These are phyloP conservation scores for Penicillium desertorum DNA, from an alignment of 495 filamentous ascomycete species.

Conservation along the genomic window DNA sequence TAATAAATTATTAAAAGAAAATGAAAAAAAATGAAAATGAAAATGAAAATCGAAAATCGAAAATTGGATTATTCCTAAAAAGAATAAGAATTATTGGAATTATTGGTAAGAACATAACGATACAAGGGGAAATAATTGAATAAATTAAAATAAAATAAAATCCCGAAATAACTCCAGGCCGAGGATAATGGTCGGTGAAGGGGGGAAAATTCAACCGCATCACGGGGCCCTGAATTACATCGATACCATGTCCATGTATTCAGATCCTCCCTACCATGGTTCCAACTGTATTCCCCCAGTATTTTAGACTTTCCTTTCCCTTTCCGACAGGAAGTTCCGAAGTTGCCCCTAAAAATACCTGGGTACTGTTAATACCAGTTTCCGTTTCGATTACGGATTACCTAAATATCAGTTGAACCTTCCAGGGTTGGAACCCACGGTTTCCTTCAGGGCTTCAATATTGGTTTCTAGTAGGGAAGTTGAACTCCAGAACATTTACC, in stretches of 20 bases:
- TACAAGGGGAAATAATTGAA: slow-evolving; percentile 30
- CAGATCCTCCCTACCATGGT: slow-evolving; percentile 1
- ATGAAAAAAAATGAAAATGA: slow-evolving; percentile 10
- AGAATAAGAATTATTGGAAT: slow-evolving; percentile 13
- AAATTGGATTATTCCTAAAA: neutral
- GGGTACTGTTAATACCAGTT: slow-evolving; percentile 30
- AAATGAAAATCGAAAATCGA: slow-evolving; percentile 9
- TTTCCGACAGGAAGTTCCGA: slow-evolving; percentile 21
- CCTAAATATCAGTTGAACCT: neutral
- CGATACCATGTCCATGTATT: neutral
- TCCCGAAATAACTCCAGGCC: slow-evolving; percentile 25
- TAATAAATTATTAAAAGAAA: slow-evolving; percentile 17
- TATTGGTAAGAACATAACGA: slow-evolving; percentile 29
- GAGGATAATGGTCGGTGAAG: slow-evolving; percentile 24
- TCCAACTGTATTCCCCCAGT: slow-evolving; percentile 3
- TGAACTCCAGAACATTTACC: neutral
- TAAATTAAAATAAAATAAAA: slow-evolving; percentile 16
- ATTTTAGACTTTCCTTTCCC: slow-evolving; percentile 7
- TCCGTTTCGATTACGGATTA: slow-evolving; percentile 16
- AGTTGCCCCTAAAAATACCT: slow-evolving; percentile 23
- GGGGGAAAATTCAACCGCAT: slow-evolving; percentile 31
- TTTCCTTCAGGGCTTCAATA: too few species aligned
- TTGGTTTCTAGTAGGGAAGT: too few species aligned
- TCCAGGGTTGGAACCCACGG: too few species aligned
- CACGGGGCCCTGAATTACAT: slow-evolving; percentile 24